phyloP scores from a whole-genome alignment of 2,329 filamentous ascomycete species.

The Aspergillus aculeatinus region DNA sequence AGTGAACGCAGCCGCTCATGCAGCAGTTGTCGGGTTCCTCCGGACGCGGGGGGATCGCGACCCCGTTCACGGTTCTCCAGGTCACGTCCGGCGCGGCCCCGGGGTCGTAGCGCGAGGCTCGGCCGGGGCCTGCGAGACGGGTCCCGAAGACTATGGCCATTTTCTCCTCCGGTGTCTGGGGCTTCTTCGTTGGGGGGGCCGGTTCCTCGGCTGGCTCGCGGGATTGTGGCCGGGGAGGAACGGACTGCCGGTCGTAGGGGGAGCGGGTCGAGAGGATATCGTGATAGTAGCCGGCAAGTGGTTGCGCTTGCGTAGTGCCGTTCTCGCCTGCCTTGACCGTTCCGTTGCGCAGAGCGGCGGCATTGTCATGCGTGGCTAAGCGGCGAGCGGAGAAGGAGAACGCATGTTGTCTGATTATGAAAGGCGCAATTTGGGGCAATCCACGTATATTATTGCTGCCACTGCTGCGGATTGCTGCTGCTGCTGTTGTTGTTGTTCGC shows the following conservation, averaged over 20 bases:
- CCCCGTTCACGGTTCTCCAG: slow-evolving; percentile 65
- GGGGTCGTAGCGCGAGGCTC: slow-evolving; percentile 57
- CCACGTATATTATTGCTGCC: background rate
- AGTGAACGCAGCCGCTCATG: slow-evolving; percentile 98
- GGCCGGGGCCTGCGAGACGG: slow-evolving; percentile 69
- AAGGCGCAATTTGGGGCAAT: slow-evolving; percentile 5
- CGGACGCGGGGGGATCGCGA: slow-evolving; percentile 79
- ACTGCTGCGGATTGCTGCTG: background rate
- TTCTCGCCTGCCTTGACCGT: slow-evolving; percentile 9
- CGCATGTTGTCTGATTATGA: slow-evolving; percentile 20
- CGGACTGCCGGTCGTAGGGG: slow-evolving; percentile 22
- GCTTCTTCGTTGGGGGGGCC: slow-evolving; percentile 15
- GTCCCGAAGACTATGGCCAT: slow-evolving; percentile 79
- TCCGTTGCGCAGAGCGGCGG: slow-evolving; percentile 15
- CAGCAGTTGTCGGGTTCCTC: slow-evolving; percentile 96
- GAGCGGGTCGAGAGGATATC: slow-evolving; percentile 40
- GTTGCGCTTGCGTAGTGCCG: slow-evolving; percentile 35
- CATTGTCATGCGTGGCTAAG: slow-evolving; percentile 19
- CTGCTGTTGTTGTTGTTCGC: slow-evolving; percentile 1
- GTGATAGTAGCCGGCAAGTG: slow-evolving; percentile 46
- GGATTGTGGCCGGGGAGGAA: slow-evolving; percentile 21
- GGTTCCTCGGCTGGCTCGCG: slow-evolving; percentile 20
- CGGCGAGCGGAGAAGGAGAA: slow-evolving; percentile 21
- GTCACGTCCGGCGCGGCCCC: slow-evolving; percentile 59
- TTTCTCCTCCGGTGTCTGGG: slow-evolving; percentile 43